Evolutionary conservation across 768 basidiomycete species (phyloP), one percentile per base, ranked within the genome.

Genomic region (Termitomyces sp.): DNA sequence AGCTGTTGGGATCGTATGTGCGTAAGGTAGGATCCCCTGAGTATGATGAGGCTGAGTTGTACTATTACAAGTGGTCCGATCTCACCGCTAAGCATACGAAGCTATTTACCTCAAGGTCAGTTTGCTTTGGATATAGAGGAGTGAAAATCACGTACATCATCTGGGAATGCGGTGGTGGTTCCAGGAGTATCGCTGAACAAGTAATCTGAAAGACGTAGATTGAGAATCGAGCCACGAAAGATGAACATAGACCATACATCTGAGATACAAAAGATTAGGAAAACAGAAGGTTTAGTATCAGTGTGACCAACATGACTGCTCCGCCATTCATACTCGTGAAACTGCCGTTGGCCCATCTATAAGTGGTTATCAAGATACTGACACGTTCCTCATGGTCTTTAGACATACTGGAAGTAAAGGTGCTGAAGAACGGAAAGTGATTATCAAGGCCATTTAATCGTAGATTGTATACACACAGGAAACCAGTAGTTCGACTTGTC

Each of bases 401-500:
- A 5, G 38, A 67, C 77, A 48, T 61, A 81, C 80, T 83, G 78
- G 68, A 83, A 83, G 67, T 83, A 83, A 40, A 83, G 69, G 57
- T 80, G 76, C 79, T 82, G 53, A 31, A 60, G 47, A 58, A 67
- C 43, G 57, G 62, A 20, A 67, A 52, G 51, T 37, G 31, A 52
- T 56, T 17, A n/a, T 25, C 25, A 25, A 25, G 25, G 40, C 55
- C 12, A 59, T 43, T 7, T 10, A 12, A 11, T n/a, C 40, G 37
- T 10, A 57, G 63, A 48, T 47, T 7, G 36, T 48, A 25, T 17
- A 74, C 78, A 50, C 63, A 81, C 81, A 52, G 81, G 81, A 63
- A 79, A 78, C 82, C 82, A 83, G 63, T 83, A 84, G 55, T 73
- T 77, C 20, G 80, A 82, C 64, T 83, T 81, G 71, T 83, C 82